phyloP scores from a whole-genome alignment of 2,329 filamentous ascomycete genomes.

The Zarea fungicola region DNA sequence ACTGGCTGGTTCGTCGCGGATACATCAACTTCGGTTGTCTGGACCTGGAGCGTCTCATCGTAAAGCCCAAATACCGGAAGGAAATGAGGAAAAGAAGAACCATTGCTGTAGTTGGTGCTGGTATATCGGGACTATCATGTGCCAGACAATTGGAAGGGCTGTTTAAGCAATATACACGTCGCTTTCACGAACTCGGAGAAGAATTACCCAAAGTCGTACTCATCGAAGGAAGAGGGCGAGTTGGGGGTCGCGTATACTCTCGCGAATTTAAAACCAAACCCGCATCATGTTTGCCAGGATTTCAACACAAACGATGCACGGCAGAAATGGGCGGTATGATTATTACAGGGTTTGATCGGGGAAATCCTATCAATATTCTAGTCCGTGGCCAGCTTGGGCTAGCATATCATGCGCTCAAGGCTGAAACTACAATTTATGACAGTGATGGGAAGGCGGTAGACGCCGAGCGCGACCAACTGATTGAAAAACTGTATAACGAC shows the following conservation, averaged over 20 bases:
- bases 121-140: conserved; percentile 89
- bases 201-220: conserved; percentile 69
- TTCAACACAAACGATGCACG: conserved; percentile 62
- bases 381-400: conserved; percentile 86
- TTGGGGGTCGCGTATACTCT: conserved; percentile 92
- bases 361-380: conserved; percentile 88
- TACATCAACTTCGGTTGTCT: conserved; percentile 97
- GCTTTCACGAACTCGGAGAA: conserved; percentile 60
- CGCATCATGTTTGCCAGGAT: conserved; percentile 42
- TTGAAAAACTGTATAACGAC: conserved; percentile 92
- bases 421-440: conserved; percentile 88
- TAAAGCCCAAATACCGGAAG: conserved; percentile 32
- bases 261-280: conserved; percentile 58
- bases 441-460: conserved; percentile 73
- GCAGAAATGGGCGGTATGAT: conserved; percentile 98
- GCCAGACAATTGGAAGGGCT: conserved; percentile 87
- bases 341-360: conserved; percentile 91
- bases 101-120: conserved; percentile 83
- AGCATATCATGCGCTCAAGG: conserved; percentile 73
- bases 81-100: conserved; percentile 51
- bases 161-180: conserved; percentile 71
- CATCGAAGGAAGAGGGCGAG: conserved; percentile 78
- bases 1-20: conserved; percentile 85
- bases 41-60: conserved; percentile 53
- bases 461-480: conserved; percentile 69